A percentile compares a stretch with the other conserved stretches of the same genome.
Conservation (phyloP, 495 filamentous ascomycete genomes). For the Neurospora sp. region DNA sequence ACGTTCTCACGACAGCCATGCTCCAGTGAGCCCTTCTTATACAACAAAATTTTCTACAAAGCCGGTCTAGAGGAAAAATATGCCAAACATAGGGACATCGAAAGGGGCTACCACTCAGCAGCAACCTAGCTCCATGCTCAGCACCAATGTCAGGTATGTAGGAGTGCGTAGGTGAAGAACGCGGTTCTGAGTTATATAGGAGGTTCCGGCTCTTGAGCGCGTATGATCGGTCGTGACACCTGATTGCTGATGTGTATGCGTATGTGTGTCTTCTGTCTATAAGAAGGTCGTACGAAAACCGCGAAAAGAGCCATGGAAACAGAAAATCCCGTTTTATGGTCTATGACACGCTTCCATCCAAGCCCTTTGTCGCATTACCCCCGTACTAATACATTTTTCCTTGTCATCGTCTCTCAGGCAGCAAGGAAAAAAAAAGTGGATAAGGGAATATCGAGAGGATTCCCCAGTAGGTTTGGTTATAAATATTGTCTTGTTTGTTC, state of each 20-base stretch:
- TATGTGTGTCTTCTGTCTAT: slow-evolving; percentile 6
- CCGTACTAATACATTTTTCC: slow-evolving; percentile 13
- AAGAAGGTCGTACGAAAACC: not conserved
- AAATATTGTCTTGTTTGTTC: not conserved
- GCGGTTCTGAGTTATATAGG: not conserved
- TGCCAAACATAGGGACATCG: not conserved
- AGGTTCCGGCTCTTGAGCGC: not conserved
- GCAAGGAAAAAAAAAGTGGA: not conserved
- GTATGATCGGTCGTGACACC: not conserved
- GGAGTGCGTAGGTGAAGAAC: not conserved
- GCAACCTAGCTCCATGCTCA: not conserved
- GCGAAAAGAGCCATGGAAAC: not conserved
- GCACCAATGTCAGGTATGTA: not conserved
- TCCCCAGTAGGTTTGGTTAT: not conserved
- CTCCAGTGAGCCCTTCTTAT: not conserved
- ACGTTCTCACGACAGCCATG: not conserved
- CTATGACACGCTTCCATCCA: not conserved
- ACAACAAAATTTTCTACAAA: not conserved
- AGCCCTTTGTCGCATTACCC: slow-evolving; percentile 4
- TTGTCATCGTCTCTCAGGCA: not conserved
- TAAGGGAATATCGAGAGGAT: not conserved
- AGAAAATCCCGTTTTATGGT: not conserved
- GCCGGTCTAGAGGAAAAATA: not conserved
- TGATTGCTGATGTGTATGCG: not conserved
- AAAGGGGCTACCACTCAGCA: not conserved